phyloP scores from a whole-genome alignment of 306 rosid genomes.

The Betula pendula region DNA sequence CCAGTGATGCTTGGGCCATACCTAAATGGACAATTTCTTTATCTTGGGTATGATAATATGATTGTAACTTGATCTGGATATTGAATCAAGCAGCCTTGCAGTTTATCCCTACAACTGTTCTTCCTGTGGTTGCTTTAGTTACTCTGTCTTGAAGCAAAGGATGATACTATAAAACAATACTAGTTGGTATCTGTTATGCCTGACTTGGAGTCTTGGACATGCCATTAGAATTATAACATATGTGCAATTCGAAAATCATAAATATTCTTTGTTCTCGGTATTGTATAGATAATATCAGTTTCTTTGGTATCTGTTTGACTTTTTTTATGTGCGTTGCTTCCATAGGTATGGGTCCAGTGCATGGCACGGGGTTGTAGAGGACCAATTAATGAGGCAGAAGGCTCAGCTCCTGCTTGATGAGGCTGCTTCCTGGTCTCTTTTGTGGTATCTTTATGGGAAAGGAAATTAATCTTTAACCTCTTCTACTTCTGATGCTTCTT shows the following conservation, averaged over 20 bases:
- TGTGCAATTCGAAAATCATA: background rate
- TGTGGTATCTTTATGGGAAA: conserved; percentile 96
- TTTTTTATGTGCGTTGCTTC: conserved; percentile 18
- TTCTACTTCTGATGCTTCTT: background rate
- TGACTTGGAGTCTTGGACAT: background rate
- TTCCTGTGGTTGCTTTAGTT: background rate
- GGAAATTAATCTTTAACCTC: conserved; percentile 56
- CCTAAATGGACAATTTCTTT: background rate
- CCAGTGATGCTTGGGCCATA: background rate
- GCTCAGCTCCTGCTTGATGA: conserved; percentile 89
- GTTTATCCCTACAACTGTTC: background rate
- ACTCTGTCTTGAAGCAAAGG: background rate
- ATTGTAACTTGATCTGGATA: background rate
- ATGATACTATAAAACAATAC: background rate
- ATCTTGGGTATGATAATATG: background rate
- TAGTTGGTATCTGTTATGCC: background rate
- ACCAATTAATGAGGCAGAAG: conserved; percentile 93
- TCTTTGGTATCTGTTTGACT: conserved; percentile 22
- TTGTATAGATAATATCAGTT: background rate
- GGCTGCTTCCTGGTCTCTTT: conserved; percentile 97
- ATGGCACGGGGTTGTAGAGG: conserved; percentile 82
- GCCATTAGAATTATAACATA: background rate
- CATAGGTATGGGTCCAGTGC: conserved; percentile 65
- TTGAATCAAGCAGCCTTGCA: background rate
- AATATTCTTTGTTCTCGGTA: background rate